phyloP scores from a whole-genome alignment of 768 basidiomycete genomes.

The Lactarius pseudohatsudake region DNA sequence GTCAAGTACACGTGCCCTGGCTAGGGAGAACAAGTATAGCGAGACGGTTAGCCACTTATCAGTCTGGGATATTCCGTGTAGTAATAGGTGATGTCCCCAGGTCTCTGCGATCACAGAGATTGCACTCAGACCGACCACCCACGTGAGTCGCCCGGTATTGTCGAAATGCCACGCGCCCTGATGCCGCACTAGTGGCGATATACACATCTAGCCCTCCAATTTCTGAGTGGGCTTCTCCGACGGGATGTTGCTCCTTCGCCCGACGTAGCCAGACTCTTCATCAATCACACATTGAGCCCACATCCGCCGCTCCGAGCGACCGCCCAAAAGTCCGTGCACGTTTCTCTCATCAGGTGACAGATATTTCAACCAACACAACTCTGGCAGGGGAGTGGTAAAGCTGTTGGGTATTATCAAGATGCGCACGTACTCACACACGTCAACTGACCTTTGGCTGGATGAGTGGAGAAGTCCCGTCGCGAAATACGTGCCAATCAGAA shows the following conservation, averaged over 20 bases:
- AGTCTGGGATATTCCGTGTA: background rate
- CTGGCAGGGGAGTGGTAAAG: constrained; percentile 61
- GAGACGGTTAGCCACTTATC: constrained; percentile 45
- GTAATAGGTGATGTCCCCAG: constrained; percentile 38
- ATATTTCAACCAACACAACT: constrained; percentile 11
- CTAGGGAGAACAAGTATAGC: constrained; percentile 47
- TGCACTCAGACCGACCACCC: constrained; percentile 61
- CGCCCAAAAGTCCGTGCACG: constrained; percentile 55
- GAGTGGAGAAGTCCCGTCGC: constrained; percentile 68
- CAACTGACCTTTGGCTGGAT: constrained; percentile 69
- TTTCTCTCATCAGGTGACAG: constrained; percentile 1
- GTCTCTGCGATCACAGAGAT: constrained; percentile 59
- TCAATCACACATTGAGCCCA: constrained; percentile 64
- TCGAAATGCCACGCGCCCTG: constrained; percentile 19
- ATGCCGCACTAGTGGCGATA: constrained; percentile 68
- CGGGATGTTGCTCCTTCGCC: constrained; percentile 57
- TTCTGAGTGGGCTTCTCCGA: constrained; percentile 60
- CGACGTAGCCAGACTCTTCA: constrained; percentile 59
- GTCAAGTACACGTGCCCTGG: constrained; percentile 41
- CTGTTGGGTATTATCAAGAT: constrained; percentile 70
- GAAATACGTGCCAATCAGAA: constrained; percentile 44
- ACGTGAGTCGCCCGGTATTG: constrained; percentile 49
- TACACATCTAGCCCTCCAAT: constrained; percentile 65
- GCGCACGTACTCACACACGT: constrained; percentile 63
- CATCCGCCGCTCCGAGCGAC: constrained; percentile 66